Evolutionary conservation across 2,329 filamentous ascomycete species (phyloP), one percentile per base, ranked within the genome.

Genomic region (Amesomyces nigricolor): DNA sequence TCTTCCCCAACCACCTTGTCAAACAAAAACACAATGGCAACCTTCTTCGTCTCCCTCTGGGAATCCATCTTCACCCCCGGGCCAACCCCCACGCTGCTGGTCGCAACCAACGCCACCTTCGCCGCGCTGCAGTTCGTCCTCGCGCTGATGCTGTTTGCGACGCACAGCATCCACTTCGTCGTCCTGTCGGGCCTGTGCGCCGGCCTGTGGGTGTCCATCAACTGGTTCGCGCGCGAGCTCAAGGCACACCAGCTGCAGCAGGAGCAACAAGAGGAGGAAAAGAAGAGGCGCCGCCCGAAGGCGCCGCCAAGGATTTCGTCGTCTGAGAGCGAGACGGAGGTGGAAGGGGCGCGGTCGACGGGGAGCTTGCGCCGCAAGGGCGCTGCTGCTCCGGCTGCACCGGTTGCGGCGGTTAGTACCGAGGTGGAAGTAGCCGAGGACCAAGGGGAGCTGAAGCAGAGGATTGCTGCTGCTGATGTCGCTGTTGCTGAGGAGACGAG

Each of bases 21-120:
- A 32, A 11, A 39, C 16, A 13, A 29, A 26, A 37, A 13, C 45
- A 50, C 22, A 51, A 85, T 85, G 82, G 74, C 82, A 13, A 69
- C 75, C 64, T 86, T 86, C 72, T 66, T 95, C 60, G 78, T 83
- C 67, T 83, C 91, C 63, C 86, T 96, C 58, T 95, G 90, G 88
- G 82, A 88, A 68, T 95, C 89, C 67, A 85, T 97, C 77, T 96
- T 97, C 79, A 94, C 87, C 5, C 89, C 92, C 0, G 94, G 94
- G 55, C 83, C 92, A 46, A 96, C 91, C 0, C 89, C 89, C 13
- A 88, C 89, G 47, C 84, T 99, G 61, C 80, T 97, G 54, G 75
- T 91, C 67, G 94, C 94, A 58, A 95, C 94, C 57, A 97, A 99
- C 73, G 83, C 79, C 68, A 86, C 89, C 58, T 99, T 99, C 71